phyloP scores from a whole-genome alignment of 2,329 filamentous ascomycete species.

The Colletotrichum trifolii region DNA sequence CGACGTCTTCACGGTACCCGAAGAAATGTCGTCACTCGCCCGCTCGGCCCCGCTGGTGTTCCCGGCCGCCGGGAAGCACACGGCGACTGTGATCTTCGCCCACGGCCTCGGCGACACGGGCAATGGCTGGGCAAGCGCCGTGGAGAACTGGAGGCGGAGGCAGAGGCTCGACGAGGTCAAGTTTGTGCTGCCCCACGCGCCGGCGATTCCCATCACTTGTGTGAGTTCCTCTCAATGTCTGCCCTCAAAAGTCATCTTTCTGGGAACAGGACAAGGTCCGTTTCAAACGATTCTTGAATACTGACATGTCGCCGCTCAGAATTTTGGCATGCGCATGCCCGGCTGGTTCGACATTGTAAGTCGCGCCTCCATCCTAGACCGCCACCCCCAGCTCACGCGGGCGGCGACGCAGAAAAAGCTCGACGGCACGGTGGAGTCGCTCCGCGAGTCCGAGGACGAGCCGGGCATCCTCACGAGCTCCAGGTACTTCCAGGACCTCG shows the following conservation, averaged over 20 bases:
- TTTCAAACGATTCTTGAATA: not conserved
- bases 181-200: constrained; percentile 94
- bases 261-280: too few species aligned
- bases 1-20: not conserved
- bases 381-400: not conserved
- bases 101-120: constrained; percentile 92
- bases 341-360: constrained; percentile 86
- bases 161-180: constrained; percentile 88
- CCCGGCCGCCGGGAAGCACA: constrained; percentile 84
- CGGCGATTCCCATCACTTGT: constrained; percentile 85
- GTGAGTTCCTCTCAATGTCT: constrained; percentile 56
- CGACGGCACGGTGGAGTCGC: constrained; percentile 46
- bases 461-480: constrained; percentile 78
- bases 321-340: constrained; percentile 82
- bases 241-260: too few species aligned
- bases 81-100: constrained; percentile 92
- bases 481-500: constrained; percentile 81
- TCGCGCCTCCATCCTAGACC: constrained; percentile 24
- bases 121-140: constrained; percentile 81
- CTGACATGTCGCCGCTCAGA: constrained; percentile 56
- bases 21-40: constrained; percentile 26
- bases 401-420: constrained; percentile 40
- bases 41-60: constrained; percentile 71
- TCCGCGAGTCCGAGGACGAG: constrained; percentile 68
- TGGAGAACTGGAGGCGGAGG: constrained; percentile 86